Evolutionary conservation across 345 rosid genomes (phyloP), one percentile per base, ranked within the genome.

Genomic region (Lenwebbia sp.): DNA sequence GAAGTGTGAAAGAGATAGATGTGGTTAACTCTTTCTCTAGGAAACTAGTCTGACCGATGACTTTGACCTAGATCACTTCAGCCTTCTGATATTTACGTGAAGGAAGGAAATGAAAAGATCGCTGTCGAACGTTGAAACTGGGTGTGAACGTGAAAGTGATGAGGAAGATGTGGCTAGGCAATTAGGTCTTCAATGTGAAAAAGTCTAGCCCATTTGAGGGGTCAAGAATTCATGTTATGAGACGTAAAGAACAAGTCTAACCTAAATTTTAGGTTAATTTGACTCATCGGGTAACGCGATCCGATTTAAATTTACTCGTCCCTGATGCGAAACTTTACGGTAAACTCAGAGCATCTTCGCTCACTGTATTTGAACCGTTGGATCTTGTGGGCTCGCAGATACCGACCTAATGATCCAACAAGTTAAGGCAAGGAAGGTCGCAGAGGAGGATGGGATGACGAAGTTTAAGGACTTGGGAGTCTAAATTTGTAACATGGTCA

Each of bases 281-380:
- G 33, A 58, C 65, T 58, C 0, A 26, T 12, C 6, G 3, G 7
- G 2, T 58, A n/a, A 26, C 9, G 23, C 23, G 7, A 1, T 12
- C 33, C 0, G 2, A 58, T 12, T 25, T 26, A 12, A 26, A 58
- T 26, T 58, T 40, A 58, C 30, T 58, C 0, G 7, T 26, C 17
- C 33, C 2, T 2, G 17, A 26, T 12, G 17, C 5, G 17, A 58
- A 58, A n/a, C 5, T 5, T 58, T 58, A 58, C 0, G 0, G 0
- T 5, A n/a, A 26, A 6, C 0, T 58, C 17, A 2, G 17, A 26
- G 65, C 17, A 12, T 5, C 1, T 58, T 26, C 0, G 0, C 2
- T 0, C 1, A 0, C 0, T 5, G 17, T 12, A 58, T 58, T n/a
- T n/a, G 4, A 5, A 58, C 33, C 0, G 1, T 12, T 1, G 65